These are phyloP conservation scores for Chimonanthus salicifolius DNA, from an alignment of 164 flowering plant genomes.

Conservation along the genomic window DNA sequence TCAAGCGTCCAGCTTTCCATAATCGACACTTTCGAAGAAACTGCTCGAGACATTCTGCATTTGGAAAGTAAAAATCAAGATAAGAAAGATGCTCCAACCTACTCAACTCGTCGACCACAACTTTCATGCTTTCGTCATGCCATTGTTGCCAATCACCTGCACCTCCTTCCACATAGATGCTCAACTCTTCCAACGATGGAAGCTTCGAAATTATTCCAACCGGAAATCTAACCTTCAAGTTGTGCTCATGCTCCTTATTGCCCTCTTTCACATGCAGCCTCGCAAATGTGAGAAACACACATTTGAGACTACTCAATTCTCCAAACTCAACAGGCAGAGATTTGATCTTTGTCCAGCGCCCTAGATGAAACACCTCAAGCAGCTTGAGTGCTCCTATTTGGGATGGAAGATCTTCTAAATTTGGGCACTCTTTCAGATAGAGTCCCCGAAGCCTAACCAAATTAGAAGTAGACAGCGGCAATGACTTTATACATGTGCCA, in stretches of 20 bases:
- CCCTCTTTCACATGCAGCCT: not conserved
- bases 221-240: not conserved
- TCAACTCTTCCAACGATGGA: not conserved
- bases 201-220: not conserved
- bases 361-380: slow-evolving; percentile 6
- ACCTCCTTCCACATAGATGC: slow-evolving; percentile 1
- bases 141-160: slow-evolving; percentile 11
- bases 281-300: not conserved
- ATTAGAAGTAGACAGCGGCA: slow-evolving; percentile 13
- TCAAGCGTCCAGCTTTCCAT: not conserved
- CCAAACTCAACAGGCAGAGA: slow-evolving; percentile 3
- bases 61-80: slow-evolving; percentile 14
- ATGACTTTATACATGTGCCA: slow-evolving; percentile 1
- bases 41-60: slow-evolving; percentile 1
- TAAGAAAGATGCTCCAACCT: not conserved
- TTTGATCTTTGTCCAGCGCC: not conserved
- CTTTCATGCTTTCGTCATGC: not conserved
- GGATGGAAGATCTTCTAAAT: slow-evolving; percentile 5
- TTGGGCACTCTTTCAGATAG: slow-evolving; percentile 5
- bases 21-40: not conserved
- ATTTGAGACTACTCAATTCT: not conserved
- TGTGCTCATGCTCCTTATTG: not conserved
- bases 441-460: slow-evolving; percentile 8
- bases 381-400: not conserved
- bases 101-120: slow-evolving; percentile 1